Conservation (phyloP, 2,329 filamentous ascomycete species). For the Claviceps arundinis region DNA sequence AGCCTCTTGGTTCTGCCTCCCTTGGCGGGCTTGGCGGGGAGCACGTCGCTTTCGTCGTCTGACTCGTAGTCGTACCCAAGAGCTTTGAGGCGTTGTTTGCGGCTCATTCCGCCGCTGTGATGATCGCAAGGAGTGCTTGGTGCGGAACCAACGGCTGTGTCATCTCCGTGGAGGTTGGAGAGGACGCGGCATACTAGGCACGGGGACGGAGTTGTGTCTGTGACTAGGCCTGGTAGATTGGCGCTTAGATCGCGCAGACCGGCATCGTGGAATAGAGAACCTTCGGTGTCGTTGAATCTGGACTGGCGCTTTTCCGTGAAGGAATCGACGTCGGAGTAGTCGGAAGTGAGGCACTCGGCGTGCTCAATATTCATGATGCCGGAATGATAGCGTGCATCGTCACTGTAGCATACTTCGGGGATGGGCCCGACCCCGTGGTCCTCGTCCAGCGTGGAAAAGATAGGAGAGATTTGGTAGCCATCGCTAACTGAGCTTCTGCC, state of each 20-base stretch:
- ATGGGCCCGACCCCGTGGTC: background rate
- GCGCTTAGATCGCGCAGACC: conserved; percentile 21
- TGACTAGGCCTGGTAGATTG: conserved; percentile 20
- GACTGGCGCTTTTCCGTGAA: conserved; percentile 12
- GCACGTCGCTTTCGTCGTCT: conserved; percentile 7
- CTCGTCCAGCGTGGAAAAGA: conserved; percentile 1
- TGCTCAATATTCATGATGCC: conserved; percentile 1
- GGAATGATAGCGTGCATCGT: background rate
- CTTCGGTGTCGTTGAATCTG: conserved; percentile 19
- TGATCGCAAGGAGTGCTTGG: conserved; percentile 2
- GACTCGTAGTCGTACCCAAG: conserved; percentile 15
- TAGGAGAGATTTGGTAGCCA: background rate
- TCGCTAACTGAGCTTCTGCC: conserved; percentile 1
- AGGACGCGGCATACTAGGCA: conserved; percentile 8
- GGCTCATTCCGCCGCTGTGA: conserved; percentile 6
- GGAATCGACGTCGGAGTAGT: conserved; percentile 20
- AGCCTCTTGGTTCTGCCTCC: conserved; percentile 5
- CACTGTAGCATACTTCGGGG: background rate
- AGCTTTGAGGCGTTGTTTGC: conserved; percentile 11
- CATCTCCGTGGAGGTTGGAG: background rate
- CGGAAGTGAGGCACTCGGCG: conserved; percentile 5
- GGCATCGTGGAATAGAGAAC: conserved; percentile 21
- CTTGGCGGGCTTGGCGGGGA: background rate
- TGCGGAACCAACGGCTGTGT: background rate
- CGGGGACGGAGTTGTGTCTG: background rate